Percentiles rank a stretch among this genome's conserved stretches.
These are phyloP conservation scores for Rhizopogon sp. DNA, from an alignment of 768 basidiomycete genomes.

Conservation along the genomic window DNA sequence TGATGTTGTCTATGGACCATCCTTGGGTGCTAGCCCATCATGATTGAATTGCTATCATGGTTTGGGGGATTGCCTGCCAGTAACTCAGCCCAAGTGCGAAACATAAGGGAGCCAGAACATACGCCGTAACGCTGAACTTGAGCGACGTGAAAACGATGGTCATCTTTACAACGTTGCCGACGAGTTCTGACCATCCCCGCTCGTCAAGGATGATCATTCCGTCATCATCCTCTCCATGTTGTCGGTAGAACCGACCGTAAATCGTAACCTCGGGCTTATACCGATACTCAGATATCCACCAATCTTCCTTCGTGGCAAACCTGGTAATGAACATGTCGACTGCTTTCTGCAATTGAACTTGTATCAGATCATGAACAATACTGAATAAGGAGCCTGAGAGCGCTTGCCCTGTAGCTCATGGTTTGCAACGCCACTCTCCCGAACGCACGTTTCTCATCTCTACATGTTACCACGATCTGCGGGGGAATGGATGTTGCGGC, in stretches of 20 bases:
- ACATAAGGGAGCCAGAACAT: slow-evolving; percentile 6
- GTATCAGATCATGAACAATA: not conserved
- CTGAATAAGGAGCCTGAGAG: not conserved
- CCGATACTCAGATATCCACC: slow-evolving; percentile 30
- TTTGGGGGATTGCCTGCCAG: not conserved
- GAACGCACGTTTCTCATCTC: slow-evolving; percentile 26
- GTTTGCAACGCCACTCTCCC: slow-evolving; percentile 25
- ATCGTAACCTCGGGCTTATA: slow-evolving; percentile 30
- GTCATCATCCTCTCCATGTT: slow-evolving; percentile 28
- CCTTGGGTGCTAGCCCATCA: no score
- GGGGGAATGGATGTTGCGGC: slow-evolving; percentile 24
- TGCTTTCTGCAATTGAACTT: slow-evolving; percentile 22
- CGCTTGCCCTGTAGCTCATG: slow-evolving; percentile 28
- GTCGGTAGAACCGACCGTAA: slow-evolving; percentile 27
- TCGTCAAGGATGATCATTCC: slow-evolving; percentile 27
- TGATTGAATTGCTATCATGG: not conserved
- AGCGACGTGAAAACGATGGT: slow-evolving; percentile 28
- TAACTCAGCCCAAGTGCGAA: not conserved
- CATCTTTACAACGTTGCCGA: slow-evolving; percentile 28
- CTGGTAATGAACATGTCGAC: slow-evolving; percentile 27
- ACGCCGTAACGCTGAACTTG: slow-evolving; percentile 29
- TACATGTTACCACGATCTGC: slow-evolving; percentile 27
- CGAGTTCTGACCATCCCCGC: slow-evolving; percentile 27
- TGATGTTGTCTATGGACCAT: no score
- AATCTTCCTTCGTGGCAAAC: slow-evolving; percentile 29